Percentiles rank a stretch among this genome's conserved stretches.
Conservation (phyloP, 164 flowering plant species). For the Magnolia kwangsiensis region DNA sequence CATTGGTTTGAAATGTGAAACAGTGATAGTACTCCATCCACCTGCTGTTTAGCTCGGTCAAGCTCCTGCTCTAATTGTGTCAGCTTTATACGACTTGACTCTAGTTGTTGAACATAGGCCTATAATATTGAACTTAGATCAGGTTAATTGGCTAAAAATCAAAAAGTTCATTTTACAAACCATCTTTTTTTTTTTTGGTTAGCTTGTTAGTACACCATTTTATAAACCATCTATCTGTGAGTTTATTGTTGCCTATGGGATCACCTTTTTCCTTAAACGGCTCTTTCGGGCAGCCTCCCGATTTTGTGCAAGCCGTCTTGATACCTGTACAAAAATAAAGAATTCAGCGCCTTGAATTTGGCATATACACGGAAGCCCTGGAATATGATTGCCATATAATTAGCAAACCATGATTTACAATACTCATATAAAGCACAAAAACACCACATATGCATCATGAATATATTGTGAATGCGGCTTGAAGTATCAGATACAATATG, state of each 20-base stretch:
- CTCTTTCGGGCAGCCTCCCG: slow-evolving; percentile 99
- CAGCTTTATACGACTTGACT: slow-evolving; percentile 75
- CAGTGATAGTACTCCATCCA: slow-evolving; percentile 9
- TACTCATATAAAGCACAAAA: no score
- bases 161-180: background rate
- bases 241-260: background rate
- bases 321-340: slow-evolving; percentile 38
- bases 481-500: no score
- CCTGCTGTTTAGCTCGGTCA: slow-evolving; percentile 81
- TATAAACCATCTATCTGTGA: background rate
- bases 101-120: slow-evolving; percentile 96
- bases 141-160: background rate
- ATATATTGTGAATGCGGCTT: no score
- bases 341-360: background rate
- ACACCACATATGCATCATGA: no score
- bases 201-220: background rate
- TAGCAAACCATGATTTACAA: no score
- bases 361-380: background rate
- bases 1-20: background rate
- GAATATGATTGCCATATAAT: no score
- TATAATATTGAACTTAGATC: slow-evolving; percentile 14
- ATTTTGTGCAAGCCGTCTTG: slow-evolving; percentile 93
- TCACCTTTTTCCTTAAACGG: slow-evolving; percentile 88
- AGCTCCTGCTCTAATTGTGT: slow-evolving; percentile 89
- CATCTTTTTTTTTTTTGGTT: background rate